Evolutionary conservation across 1,284 basidiomycete species (phyloP), one percentile per base, ranked within the genome.

Genomic region (Sanghuangporus baumii): DNA sequence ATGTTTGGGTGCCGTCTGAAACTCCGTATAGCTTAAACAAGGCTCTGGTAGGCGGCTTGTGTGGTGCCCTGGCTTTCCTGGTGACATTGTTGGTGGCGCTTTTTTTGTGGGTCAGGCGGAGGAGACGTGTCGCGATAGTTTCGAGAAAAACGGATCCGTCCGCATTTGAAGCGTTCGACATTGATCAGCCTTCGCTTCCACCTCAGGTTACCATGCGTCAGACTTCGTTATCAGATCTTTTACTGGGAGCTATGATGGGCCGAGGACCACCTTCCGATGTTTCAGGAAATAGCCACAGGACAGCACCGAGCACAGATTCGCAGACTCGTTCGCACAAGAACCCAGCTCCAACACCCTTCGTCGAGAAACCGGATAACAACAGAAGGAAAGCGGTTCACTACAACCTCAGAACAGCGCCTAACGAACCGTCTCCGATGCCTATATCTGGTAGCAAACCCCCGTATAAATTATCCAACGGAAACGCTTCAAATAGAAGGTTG

Each of bases 21-120:
- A 9, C 40, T 6, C 6, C 20, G 8, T 18, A 1, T 12, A 59
- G 57, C n/a, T 8, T 38, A 4, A 34, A 55, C 16, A 26, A 41
- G 12, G 62, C 52, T 20, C 43, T 64, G 6, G 52, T 64, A 36
- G 62, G 58, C 6, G 62, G 58, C 38, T 38, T 64, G 6, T 56
- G 52, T 20, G 62, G 52, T 26, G 52, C 47, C 40, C 38, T 64
- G 12, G 59, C 20, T 14, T 43, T 54, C 36, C 16, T 64, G 16
- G 16, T 40, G 9, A 20, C 60, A 18, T 20, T 59, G 31, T n/a
- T 60, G 14, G 14, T 57, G 11, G 62, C 38, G 20, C 23, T 56
- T 9, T 60, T 20, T 9, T 26, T 64, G 8, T 60, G 54, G 40
- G 3, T 62, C 5, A 46, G 55, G n/a, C 38, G 55, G 11, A 50